Conservation (phyloP, 2,329 filamentous ascomycete species). For the Hypoxylon sp. region DNA sequence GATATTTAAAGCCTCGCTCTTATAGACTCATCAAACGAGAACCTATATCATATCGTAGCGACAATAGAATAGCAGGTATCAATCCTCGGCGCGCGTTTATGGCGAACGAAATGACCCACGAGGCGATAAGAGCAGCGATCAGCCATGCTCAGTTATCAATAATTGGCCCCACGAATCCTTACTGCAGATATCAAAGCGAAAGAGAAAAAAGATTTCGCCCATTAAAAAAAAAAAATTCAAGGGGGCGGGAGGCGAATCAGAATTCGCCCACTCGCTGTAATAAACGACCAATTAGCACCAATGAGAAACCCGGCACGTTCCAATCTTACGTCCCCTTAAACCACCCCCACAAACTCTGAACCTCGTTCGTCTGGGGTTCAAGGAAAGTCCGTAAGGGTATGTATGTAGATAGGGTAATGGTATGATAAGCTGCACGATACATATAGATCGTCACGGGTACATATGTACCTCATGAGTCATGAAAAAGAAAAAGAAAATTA, state of each 20-base stretch:
- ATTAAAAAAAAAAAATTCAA: constrained; percentile 23
- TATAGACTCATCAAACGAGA: constrained; percentile 33
- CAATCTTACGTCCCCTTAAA: constrained; percentile 30
- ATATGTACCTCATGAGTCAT: constrained; percentile 34
- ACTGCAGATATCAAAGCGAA: constrained; percentile 27
- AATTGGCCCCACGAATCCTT: constrained; percentile 41
- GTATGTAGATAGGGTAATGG: constrained; percentile 41
- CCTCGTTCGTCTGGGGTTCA: constrained; percentile 28
- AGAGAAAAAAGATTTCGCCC: not conserved
- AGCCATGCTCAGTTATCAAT: constrained; percentile 23
- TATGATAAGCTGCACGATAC: constrained; percentile 44
- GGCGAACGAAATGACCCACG: constrained; percentile 11
- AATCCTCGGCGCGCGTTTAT: constrained; percentile 6
- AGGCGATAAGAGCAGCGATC: constrained; percentile 9
- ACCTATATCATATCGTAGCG: constrained; percentile 27
- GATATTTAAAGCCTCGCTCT: constrained; percentile 21
- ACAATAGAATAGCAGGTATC: constrained; percentile 12
- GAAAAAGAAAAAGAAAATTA: not conserved
- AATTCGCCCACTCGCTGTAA: constrained; percentile 42
- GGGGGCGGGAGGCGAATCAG: constrained; percentile 39
- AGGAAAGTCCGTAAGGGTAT: constrained; percentile 25
- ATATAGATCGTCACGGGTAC: constrained; percentile 42
- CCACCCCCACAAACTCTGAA: constrained; percentile 30
- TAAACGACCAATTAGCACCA: constrained; percentile 41
- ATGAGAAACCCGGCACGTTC: constrained; percentile 27